Conservation (phyloP, 2,329 filamentous ascomycete genomes). For the Westerdykella ornata region DNA sequence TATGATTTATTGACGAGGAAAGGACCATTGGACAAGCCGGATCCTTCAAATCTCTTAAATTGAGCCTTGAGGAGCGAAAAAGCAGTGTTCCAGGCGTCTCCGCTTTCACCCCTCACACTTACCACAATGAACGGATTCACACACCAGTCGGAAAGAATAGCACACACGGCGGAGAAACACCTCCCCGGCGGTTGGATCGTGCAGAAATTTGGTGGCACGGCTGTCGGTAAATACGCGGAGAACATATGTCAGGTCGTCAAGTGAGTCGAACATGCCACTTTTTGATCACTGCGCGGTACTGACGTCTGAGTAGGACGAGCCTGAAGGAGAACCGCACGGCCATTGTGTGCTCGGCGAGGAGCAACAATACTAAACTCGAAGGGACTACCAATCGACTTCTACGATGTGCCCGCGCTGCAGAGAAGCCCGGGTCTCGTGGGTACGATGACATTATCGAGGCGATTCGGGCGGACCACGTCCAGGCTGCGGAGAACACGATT, state of each 20-base stretch:
- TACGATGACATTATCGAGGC: slow-evolving; percentile 71
- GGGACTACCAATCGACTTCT: slow-evolving; percentile 77
- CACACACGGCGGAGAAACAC: slow-evolving; percentile 42
- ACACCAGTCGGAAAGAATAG: slow-evolving; percentile 34
- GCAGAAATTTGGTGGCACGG: slow-evolving; percentile 93
- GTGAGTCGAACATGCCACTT: slow-evolving; percentile 24
- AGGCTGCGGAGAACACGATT: slow-evolving; percentile 55
- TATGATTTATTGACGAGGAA: too few species aligned
- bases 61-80: too few species aligned
- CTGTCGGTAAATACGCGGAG: slow-evolving; percentile 83
- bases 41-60: too few species aligned
- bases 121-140: slow-evolving; percentile 23
- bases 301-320: slow-evolving; percentile 37
- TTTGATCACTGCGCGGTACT: not conserved
- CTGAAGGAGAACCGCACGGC: slow-evolving; percentile 68
- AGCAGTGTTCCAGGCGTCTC: too few species aligned
- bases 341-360: slow-evolving; percentile 91
- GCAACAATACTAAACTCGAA: slow-evolving; percentile 86
- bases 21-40: too few species aligned
- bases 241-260: slow-evolving; percentile 58
- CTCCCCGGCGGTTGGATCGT: slow-evolving; percentile 65
- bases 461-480: slow-evolving; percentile 75
- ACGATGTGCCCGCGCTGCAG: slow-evolving; percentile 43
- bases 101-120: not conserved
- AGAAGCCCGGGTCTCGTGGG: slow-evolving; percentile 40